Percentiles rank a stretch among this genome's conserved stretches.
phyloP scores from a whole-genome alignment of 2,329 filamentous ascomycete genomes.

The Fusarium torreyae region DNA sequence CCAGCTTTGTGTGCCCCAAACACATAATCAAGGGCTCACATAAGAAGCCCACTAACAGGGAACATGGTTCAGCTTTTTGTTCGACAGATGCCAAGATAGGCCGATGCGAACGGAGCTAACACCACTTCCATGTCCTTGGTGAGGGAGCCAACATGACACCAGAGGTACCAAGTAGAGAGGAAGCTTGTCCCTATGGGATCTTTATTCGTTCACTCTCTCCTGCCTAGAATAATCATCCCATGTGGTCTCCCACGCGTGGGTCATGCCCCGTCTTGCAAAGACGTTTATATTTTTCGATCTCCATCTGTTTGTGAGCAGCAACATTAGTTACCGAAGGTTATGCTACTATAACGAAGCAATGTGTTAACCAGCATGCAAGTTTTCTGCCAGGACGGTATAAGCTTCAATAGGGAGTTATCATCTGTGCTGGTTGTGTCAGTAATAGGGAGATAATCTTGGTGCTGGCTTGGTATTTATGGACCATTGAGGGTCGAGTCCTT shows the following conservation, averaged over 20 bases:
- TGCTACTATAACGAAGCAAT: background rate
- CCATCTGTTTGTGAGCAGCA: slow-evolving; percentile 7
- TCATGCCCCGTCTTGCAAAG: slow-evolving; percentile 2
- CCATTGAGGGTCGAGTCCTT: background rate
- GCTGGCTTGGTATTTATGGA: background rate
- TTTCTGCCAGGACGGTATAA: background rate
- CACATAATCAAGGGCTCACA: slow-evolving; percentile 6
- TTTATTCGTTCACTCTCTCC: slow-evolving; percentile 8
- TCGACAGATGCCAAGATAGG: slow-evolving; percentile 32
- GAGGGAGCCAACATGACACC: slow-evolving; percentile 27
- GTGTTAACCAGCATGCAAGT: background rate
- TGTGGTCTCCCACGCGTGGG: slow-evolving; percentile 1
- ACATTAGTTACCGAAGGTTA: background rate
- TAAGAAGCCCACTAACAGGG: slow-evolving; percentile 25
- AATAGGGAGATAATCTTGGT: background rate
- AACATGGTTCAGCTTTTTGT: slow-evolving; percentile 29
- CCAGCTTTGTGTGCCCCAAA: slow-evolving; percentile 10
- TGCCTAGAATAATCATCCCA: background rate
- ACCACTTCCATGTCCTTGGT: slow-evolving; percentile 21
- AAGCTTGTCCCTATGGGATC: slow-evolving; percentile 6
- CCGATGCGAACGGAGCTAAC: slow-evolving; percentile 24
- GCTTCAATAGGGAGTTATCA: background rate
- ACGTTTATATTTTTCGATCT: background rate
- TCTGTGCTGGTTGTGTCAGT: background rate
- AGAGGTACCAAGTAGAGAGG: slow-evolving; percentile 20